Evolutionary conservation across 2,329 filamentous ascomycete genomes (phyloP), one percentile per base, ranked within the genome.

Genomic region (Colletotrichum brevisporum): DNA sequence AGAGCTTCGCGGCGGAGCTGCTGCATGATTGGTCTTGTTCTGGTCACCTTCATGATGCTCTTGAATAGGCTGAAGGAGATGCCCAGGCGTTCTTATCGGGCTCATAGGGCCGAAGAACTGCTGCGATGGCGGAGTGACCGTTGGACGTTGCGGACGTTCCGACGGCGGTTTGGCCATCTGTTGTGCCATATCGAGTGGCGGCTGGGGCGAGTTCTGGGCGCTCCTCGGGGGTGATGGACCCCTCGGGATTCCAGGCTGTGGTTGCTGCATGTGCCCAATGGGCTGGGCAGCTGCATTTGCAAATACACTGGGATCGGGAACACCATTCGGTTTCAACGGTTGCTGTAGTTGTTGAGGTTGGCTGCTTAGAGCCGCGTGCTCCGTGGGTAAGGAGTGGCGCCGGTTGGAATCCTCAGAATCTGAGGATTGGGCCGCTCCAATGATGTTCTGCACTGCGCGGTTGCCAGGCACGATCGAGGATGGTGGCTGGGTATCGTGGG

Each of bases 51-150:
- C 71, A 10, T 48, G 27, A 8, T 71, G 67, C 47, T 72, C 71
- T 36, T 72, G 60, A 5, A 72, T 72, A 5, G 71, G 54, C 13
- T 71, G 71, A 8, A 72, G 60, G 6, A 51, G n/a, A 53, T 72
- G 69, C 1, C 71, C 71, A 1, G 71, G 54, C 10, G 54, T 63
- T n/a, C 56, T 55, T 9, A 64, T 43, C 3, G 70, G 61, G 21
- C 53, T 68, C 41, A 31, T 43, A 4, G 59, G 53, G 1, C 59
- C 52, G 12, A 48, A 12, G 4, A 27, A 31, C 12, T 71, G 56
- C 10, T 60, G 54, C 6, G 60, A 27, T 5, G 54, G 64, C 9
- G 26, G 55, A 24, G 56, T 55, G 1, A 67, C 55, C 0, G 36
- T 59, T 1, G 60, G 68, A 5, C 69, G 64, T 47, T 54, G 47